These are phyloP conservation scores for Lineolata rhizophorae DNA, from an alignment of 495 filamentous ascomycete genomes.

Conservation along the genomic window DNA sequence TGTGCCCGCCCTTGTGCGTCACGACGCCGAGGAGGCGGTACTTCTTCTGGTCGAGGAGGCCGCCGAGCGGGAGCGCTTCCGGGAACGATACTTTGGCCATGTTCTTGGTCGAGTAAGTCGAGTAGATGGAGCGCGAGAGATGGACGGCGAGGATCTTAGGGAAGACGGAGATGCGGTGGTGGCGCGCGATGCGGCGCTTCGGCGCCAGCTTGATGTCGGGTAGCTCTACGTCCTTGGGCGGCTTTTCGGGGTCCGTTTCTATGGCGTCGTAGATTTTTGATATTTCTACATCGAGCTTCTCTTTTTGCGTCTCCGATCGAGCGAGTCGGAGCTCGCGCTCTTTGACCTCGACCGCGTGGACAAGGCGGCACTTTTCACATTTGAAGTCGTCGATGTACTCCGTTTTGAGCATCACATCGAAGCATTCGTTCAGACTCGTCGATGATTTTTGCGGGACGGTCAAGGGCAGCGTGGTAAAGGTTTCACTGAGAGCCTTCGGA, in stretches of 20 bases:
- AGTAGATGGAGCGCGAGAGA: conserved; percentile 76
- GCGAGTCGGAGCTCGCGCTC: conserved; percentile 24
- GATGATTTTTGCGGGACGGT: conserved; percentile 65
- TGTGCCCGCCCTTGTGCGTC: conserved; percentile 86
- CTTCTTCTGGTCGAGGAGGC: conserved; percentile 49
- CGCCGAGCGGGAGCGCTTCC: conserved; percentile 59
- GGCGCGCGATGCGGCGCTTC: conserved; percentile 61
- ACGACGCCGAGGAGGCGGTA: conserved; percentile 79
- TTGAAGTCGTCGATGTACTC: conserved; percentile 94
- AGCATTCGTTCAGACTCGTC: conserved; percentile 49
- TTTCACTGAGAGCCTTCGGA: conserved; percentile 57
- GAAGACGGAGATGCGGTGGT: conserved; percentile 66
- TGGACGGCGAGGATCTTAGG: conserved; percentile 82
- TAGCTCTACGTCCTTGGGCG: conserved; percentile 47
- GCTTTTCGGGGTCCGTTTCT: conserved; percentile 52
- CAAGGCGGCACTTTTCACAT: conserved; percentile 78
- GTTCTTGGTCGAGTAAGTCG: conserved; percentile 66
- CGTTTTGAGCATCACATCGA: conserved; percentile 82
- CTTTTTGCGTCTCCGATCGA: conserved; percentile 24
- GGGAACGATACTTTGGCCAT: conserved; percentile 82
- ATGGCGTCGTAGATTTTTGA: conserved; percentile 35
- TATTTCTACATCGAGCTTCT: conserved; percentile 33
- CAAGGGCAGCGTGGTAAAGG: conserved; percentile 80
- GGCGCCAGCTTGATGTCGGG: conserved; percentile 53
- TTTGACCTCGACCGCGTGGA: conserved; percentile 41